Evolutionary conservation across 768 basidiomycete genomes (phyloP), one percentile per base, ranked within the genome.

Genomic region (Tulasnella calospora): DNA sequence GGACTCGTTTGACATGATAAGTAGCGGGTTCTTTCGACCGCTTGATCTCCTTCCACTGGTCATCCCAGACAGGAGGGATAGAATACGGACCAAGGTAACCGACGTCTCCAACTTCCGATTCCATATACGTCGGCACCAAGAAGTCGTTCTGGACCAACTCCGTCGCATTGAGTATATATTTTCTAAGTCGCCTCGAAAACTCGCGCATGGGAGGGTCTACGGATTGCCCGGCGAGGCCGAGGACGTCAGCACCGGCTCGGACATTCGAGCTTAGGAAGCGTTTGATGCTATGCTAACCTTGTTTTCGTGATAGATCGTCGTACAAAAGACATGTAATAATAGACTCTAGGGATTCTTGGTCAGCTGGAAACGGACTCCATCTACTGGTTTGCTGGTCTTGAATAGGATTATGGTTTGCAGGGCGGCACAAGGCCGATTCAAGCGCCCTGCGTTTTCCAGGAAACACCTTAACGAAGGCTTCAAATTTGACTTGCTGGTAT

Each of bases 61-160:
- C 71, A 12, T 40, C 44, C 36, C 71, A 46, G 71, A 72, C 44
- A 0, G 71, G 71, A n/a, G 71, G 71, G 19, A 12, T 19, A 2
- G 71, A 15, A 46, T 35, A 72, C 6, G 27, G 71, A 17, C 71
- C 35, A 19, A 40, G 6, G 12, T 72, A 19, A 40, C 71, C 71
- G 33, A 72, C 71, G 15, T 72, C 27, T 1, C 71, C 71, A 8
- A 72, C 44, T 12, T 40, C 36, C 17, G 21, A 46, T 12, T 23
- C n/a, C 38, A 72, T 40, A 35, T 72, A 72, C 9, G 19, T 30
- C 44, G 71, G 71, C 17, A 72, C 71, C 4, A 72, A 8, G 15
- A 30, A 72, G 71, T 72, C 71, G 21, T 46, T 72, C n/a, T 46
- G 71, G 17, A 40, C 71, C 71, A 72, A 38, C n/a, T 72, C 71